These are phyloP conservation scores for Candida germanica DNA, from an alignment of 805 yeast species.

Conservation along the genomic window DNA sequence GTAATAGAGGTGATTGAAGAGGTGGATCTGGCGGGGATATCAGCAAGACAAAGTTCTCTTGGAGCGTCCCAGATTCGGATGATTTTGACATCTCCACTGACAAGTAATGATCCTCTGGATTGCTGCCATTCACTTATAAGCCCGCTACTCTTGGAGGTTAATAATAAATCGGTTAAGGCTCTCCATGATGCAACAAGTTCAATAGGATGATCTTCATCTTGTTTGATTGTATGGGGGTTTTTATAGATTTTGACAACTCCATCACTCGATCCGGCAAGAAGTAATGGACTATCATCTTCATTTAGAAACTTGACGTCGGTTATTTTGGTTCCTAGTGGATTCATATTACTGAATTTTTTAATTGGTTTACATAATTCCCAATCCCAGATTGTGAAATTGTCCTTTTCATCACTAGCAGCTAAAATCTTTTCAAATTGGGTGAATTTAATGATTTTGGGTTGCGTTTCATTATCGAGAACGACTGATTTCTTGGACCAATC, in stretches of 20 bases:
- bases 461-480: slow-evolving; percentile 67
- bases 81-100: slow-evolving; percentile 91
- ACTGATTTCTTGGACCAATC: slow-evolving; percentile 72
- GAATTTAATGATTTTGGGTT: slow-evolving; percentile 74
- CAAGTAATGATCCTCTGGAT: slow-evolving; percentile 83
- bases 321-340: slow-evolving; percentile 83
- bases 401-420: slow-evolving; percentile 79
- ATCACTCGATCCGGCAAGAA: slow-evolving; percentile 87
- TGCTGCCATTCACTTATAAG: slow-evolving; percentile 96
- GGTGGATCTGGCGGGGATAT: slow-evolving; percentile 88
- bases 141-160: slow-evolving; percentile 80
- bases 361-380: slow-evolving; percentile 65
- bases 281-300: slow-evolving; percentile 86
- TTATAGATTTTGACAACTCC: slow-evolving; percentile 89
- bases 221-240: slow-evolving; percentile 51
- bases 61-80: slow-evolving; percentile 97
- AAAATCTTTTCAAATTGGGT: slow-evolving; percentile 88
- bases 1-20: slow-evolving; percentile 86
- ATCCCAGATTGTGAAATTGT: slow-evolving; percentile 81
- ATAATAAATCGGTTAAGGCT: slow-evolving; percentile 79
- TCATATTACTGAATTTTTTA: slow-evolving; percentile 74
- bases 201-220: slow-evolving; percentile 29
- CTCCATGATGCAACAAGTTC: slow-evolving; percentile 87
- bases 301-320: slow-evolving; percentile 84
- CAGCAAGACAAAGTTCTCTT: slow-evolving; percentile 78